Evolutionary conservation across 208 protist species (phyloP).

Genomic region (Trypanosomatidae sp.): DNA sequence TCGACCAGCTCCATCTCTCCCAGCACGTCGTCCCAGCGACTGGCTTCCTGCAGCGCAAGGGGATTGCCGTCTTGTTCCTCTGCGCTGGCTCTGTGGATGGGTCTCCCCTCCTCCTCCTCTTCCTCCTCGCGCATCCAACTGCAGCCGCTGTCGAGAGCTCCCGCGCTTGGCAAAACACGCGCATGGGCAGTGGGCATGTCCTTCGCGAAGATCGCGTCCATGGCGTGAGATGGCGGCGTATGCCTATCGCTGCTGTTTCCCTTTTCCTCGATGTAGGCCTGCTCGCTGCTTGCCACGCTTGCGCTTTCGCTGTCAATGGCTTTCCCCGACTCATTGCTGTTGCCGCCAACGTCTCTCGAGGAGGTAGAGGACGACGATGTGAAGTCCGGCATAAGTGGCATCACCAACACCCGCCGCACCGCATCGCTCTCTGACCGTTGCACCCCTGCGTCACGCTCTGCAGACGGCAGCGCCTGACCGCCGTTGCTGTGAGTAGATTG

Average conservation of each 20-base stretch:
- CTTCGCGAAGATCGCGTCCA: not conserved
- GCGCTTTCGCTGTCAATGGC: not conserved
- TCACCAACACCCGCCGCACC: not conserved
- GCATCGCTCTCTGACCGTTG: not conserved
- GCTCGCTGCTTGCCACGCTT: not conserved
- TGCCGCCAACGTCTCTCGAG: not conserved
- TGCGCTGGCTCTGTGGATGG: not conserved
- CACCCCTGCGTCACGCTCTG: not conserved
- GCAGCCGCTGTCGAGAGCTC: not conserved
- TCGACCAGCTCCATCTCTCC: slow-evolving; percentile 24
- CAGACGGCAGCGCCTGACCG: too few species aligned
- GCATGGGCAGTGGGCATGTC: not conserved
- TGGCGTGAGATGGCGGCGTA: not conserved
- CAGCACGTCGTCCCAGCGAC: slow-evolving; percentile 23
- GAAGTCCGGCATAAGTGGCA: not conserved
- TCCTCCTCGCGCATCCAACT: slow-evolving; percentile 1
- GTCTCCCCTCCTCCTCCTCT: not conserved
- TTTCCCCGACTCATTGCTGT: not conserved
- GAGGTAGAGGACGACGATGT: not conserved
- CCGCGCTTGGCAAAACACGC: not conserved
- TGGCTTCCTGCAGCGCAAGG: slow-evolving; percentile 10
- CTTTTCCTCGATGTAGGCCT: not conserved
- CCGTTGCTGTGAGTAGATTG: not conserved
- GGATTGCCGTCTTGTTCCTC: not conserved
- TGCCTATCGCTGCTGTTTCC: not conserved